Percentiles rank a stretch among this genome's conserved stretches.
phyloP scores from a whole-genome alignment of 345 rosid species.

The Cardamine resedifolia region DNA sequence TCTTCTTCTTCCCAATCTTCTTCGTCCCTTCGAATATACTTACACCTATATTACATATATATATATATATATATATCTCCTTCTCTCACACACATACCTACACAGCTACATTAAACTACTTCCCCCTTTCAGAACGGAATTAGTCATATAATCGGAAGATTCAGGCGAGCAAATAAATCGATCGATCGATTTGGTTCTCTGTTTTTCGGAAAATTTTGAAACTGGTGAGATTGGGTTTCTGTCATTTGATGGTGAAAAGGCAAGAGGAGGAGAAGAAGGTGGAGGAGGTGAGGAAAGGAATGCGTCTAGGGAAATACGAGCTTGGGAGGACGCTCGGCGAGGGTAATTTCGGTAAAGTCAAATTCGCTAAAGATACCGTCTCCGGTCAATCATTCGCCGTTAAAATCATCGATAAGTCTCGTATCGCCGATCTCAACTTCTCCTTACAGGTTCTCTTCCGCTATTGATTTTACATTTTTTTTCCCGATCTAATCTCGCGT shows the following conservation, averaged over 20 bases:
- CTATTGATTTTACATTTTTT: background rate
- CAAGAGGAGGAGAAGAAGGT: constrained; percentile 5
- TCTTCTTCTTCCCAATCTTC: constrained; percentile 25
- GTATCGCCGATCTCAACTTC: constrained; percentile 68
- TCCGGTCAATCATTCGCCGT: constrained; percentile 73
- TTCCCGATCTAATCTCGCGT: background rate
- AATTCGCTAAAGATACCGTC: constrained; percentile 59
- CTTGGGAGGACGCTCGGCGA: constrained; percentile 88
- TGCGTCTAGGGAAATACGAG: constrained; percentile 87
- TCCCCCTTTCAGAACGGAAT: background rate
- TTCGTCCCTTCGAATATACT: constrained; percentile 24
- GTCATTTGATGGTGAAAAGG: constrained; percentile 38
- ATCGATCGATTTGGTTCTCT: constrained; percentile 20
- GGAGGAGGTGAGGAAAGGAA: constrained; percentile 46
- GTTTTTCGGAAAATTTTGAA: background rate
- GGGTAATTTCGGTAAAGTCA: constrained; percentile 93
- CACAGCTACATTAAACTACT: constrained; percentile 4
- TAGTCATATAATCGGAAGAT: background rate
- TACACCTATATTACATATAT: background rate
- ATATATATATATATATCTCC: constrained; percentile 8
- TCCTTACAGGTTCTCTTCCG: constrained; percentile 59
- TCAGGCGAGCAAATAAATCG: background rate
- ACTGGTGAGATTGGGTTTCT: background rate
- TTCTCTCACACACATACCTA: background rate
- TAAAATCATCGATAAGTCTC: constrained; percentile 77